Percentiles rank a stretch among this genome's conserved stretches.
Conservation (phyloP, 2,329 filamentous ascomycete genomes). For the Calcarisporium arbuscula region DNA sequence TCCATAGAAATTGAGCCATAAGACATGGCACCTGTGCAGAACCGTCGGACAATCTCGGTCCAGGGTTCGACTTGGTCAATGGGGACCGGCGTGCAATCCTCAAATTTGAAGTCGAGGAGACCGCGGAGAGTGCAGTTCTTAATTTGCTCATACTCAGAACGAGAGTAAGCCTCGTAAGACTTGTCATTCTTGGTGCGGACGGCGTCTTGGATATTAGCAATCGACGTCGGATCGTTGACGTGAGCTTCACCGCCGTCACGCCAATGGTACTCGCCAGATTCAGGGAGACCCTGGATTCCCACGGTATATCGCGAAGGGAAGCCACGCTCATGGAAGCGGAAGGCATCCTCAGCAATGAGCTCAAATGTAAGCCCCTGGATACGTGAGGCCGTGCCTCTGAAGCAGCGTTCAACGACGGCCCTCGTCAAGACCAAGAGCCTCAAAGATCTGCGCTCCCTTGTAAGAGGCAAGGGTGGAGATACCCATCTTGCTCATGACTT, state of each 20-base stretch:
- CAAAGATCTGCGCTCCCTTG: slow-evolving; percentile 97
- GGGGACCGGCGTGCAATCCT: slow-evolving; percentile 74
- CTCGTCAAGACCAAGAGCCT: slow-evolving; percentile 90
- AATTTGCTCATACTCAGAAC: slow-evolving; percentile 90
- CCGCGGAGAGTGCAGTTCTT: slow-evolving; percentile 93
- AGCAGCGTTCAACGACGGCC: slow-evolving; percentile 88
- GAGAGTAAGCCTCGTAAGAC: slow-evolving; percentile 94
- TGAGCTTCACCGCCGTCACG: slow-evolving; percentile 92
- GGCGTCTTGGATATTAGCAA: slow-evolving; percentile 95
- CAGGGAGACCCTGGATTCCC: slow-evolving; percentile 71
- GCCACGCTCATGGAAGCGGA: slow-evolving; percentile 90
- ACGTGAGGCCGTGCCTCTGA: slow-evolving; percentile 87
- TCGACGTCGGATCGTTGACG: slow-evolving; percentile 88
- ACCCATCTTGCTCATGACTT: slow-evolving; percentile 99
- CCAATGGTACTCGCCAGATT: slow-evolving; percentile 98
- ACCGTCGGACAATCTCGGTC: slow-evolving; percentile 95
- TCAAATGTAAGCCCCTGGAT: slow-evolving; percentile 94
- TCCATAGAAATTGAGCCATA: slow-evolving; percentile 99
- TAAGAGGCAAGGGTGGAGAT: slow-evolving; percentile 94
- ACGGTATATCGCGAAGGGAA: slow-evolving; percentile 76
- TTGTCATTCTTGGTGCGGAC: slow-evolving; percentile 97
- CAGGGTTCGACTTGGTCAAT: slow-evolving; percentile 97
- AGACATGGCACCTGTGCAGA: slow-evolving; percentile 97
- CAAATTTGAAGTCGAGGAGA: slow-evolving; percentile 93
- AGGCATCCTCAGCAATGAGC: slow-evolving; percentile 86